Base-by-base conservation (phyloP, 2,329 filamentous ascomycete genomes). In the Fusarium algeriense region DNA sequence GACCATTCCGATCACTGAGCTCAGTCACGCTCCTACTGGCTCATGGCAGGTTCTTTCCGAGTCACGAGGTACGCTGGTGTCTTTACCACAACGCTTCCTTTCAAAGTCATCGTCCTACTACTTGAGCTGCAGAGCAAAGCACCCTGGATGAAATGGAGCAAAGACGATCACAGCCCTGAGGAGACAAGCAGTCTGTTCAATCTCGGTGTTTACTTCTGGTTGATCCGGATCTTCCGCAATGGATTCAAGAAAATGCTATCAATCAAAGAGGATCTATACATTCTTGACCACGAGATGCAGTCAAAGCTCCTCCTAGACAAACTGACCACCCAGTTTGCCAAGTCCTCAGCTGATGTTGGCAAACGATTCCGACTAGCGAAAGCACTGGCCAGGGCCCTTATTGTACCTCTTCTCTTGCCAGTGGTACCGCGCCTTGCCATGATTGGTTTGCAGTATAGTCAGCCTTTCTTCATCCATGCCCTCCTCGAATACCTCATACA, bases 201-300 rank as follows among this genome's bases (percentile, higher is more conserved):
- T 5, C 50, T 54, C 10, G 50, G 50, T 7, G 50, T 54, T 43
- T 54, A 54, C 50, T 54, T 43, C n/a, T 54, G 50, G 50, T 8
- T 54, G 2, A 23, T 34, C 20, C 3, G n/a, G 5, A 41, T 54
- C n/a, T 54, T 54, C n/a, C 50, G 26, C 38, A 43, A 54, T 17
- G 50, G 50, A 23, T 54, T 43, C 38, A 43, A 34, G 14, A 54
- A 43, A 7, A n/a, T 15, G 4, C 10, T 54, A 13, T 54, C 50
- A 7, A 43, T 54, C 5, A 43, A 43, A 34, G n/a, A 43, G 1
- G 50, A 54, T 43, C 50, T 54, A 7, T 54, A 54, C 10, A 7
- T 43, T 43, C 50, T 54, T 1, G 50, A 54, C 50, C 38, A 43
- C 19, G 38, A 53, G 49, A 53, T 53, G 49, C 49, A 53, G 23